Evolutionary conservation across 371 early-diverging fungal genomes (phyloP), one percentile per base, ranked within the genome.

Genomic region (Rhizopus arrhizus): DNA sequence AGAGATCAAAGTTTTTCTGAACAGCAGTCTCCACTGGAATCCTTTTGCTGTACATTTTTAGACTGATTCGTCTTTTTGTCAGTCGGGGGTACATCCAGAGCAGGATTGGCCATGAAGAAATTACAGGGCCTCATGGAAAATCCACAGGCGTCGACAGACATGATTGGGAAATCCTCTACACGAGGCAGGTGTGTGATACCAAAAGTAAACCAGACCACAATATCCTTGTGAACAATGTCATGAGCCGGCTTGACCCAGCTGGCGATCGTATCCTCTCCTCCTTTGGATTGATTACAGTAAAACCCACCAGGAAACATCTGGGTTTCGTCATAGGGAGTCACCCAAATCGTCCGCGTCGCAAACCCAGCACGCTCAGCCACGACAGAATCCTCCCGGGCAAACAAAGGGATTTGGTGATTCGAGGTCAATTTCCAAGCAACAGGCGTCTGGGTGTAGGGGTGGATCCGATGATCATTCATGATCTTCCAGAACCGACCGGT

Each of bases 261-360:
- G 22, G 70, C 72, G 8, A 78, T 22, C 22, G 22, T 59, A 31
- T 59, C 69, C 29, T 78, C 77, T 3, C 58, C 51, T 33, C 78
- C 79, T 11, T 59, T 58, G 13, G 79, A 74, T 62, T 81, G 80
- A 36, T 79, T 79, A 62, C 78, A 77, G 54, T 81, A 81, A 67
- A 79, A 79, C 16, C 82, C 82, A 61, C 79, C 82, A 52, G 82
- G 79, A 58, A 77, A 82, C 70, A 78, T 66, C 54, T 82, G 73
- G 4, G 78, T 38, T 54, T 80, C 80, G 22, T 82, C 46, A 51
- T 82, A 82, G 41, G 75, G 78, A 9, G 82, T 80, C 15, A 81
- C 81, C 82, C 82, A 82, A 15, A 82, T 45, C 28, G 75, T 66
- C 66, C 81, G 75, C 52, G 70, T 72, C 31, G 82, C 78, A 56